phyloP scores from a whole-genome alignment of 345 rosid species.

The Durio zibethinus region DNA sequence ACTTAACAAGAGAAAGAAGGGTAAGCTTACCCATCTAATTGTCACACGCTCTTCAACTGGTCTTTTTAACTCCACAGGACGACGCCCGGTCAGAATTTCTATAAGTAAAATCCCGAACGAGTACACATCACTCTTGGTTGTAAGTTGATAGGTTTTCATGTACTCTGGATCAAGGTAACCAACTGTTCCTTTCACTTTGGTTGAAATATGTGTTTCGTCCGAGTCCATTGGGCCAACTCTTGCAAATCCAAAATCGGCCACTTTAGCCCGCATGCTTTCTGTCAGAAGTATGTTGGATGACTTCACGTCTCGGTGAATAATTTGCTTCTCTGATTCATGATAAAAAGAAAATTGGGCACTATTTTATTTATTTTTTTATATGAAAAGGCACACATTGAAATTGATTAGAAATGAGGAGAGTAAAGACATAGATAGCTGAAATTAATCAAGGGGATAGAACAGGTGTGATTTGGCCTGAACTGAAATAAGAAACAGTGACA shows the following conservation, averaged over 20 bases:
- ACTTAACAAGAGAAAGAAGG: constrained; percentile 1
- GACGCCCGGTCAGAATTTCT: constrained; percentile 86
- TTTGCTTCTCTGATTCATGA: constrained; percentile 66
- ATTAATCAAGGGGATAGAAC: background rate
- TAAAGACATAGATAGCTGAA: background rate
- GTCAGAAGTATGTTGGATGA: constrained; percentile 93
- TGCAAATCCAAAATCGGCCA: constrained; percentile 95
- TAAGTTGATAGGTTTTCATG: constrained; percentile 91
- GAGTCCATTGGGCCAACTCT: constrained; percentile 64
- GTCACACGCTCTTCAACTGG: constrained; percentile 68
- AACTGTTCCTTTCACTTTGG: constrained; percentile 91
- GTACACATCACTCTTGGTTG: constrained; percentile 85
- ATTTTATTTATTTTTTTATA: background rate
- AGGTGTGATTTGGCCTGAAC: background rate
- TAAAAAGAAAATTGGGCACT: constrained; percentile 5
- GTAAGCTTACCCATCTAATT: constrained; percentile 75
- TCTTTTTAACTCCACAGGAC: constrained; percentile 71
- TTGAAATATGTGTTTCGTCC: constrained; percentile 70
- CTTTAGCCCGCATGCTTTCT: constrained; percentile 92
- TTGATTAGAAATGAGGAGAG: background rate
- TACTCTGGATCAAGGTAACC: constrained; percentile 98
- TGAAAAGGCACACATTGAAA: background rate
- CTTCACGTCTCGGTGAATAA: constrained; percentile 92
- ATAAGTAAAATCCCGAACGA: constrained; percentile 86
- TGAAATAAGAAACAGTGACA: background rate